Base-by-base conservation (phyloP, 148 eudicot genomes). In the Agrostemma githago region DNA sequence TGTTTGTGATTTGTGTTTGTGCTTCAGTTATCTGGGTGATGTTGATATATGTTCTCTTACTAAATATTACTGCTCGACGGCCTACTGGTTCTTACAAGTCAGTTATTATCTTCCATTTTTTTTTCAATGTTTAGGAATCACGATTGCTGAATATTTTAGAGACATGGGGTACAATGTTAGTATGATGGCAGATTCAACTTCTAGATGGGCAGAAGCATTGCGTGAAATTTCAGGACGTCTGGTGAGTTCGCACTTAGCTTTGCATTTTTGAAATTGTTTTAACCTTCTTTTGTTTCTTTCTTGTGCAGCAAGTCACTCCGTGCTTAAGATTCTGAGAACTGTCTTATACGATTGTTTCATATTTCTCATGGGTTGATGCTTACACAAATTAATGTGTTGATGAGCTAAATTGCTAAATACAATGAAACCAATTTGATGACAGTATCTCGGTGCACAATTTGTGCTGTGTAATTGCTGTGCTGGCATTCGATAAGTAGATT, bases 151-250 rank as follows among this genome's bases (percentile, higher is more conserved):
- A 79, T 95, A 95, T 78, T 95, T 89, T 78, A 90, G 99, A 89
- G 97, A 95, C 78, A 95, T 95, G 99, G 97, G 99, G 20, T 88
- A 95, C 96, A 95, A 95, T 79, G 99, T 95, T 48, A 95, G 99
- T 86, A 95, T 95, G 99, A 95, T 95, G 99, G 99, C 99, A 70
- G 99, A 95, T 78, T 95, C 99, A 74, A 95, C 99, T 57, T 95
- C 99, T 58, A 94, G 99, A 43, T 92, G 99, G 99, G 99, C 99
- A 76, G 99, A 95, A 84, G 99, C 99, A 78, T 81, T 95, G 83
- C 96, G 97, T 87, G 99, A 95, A 88, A 95, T 95, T 83, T 95
- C 99, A 17, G 99, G 99, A 83, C 96, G 99, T 77, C 73, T 95
- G 97, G 99, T 95, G 75, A 79, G 82, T 74, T 59, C 72, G 54